These are phyloP conservation scores for Hibiscus trionum DNA, from an alignment of 345 rosid genomes.

Conservation along the genomic window DNA sequence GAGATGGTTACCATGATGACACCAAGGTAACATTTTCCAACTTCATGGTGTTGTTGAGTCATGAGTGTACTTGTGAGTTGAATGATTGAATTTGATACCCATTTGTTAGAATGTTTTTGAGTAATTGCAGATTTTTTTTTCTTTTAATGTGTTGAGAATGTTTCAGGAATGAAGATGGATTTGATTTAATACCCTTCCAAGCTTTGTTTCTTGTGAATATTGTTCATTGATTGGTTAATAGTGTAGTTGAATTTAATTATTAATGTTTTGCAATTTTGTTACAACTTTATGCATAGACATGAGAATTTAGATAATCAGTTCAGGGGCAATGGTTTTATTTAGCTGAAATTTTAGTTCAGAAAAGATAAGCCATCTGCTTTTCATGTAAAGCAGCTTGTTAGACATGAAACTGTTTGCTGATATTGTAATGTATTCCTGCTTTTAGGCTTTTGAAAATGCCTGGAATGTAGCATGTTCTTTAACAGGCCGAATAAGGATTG, in stretches of 20 bases:
- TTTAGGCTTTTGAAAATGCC: constrained; percentile 57
- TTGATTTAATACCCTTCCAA: neutral
- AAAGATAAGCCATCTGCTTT: neutral
- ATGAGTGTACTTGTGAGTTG: no score
- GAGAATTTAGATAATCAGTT: no score
- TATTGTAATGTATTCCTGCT: constrained; percentile 2
- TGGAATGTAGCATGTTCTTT: constrained; percentile 77
- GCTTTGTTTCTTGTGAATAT: neutral
- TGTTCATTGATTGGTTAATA: neutral
- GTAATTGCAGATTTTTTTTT: neutral
- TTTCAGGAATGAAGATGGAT: neutral
- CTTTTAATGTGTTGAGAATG: neutral
- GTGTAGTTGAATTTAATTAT: neutral
- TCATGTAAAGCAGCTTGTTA: neutral
- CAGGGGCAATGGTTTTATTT: neutral
- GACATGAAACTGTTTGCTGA: neutral
- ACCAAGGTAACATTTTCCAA: constrained; percentile 38
- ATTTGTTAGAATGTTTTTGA: neutral
- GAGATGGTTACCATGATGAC: constrained; percentile 64
- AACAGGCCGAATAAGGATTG: constrained; percentile 34
- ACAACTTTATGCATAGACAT: neutral
- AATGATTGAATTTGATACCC: no score
- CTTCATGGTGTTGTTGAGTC: no score
- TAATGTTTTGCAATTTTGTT: neutral
- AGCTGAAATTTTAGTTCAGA: neutral